phyloP scores from a whole-genome alignment of 1,139 yeast genomes.

The Geotrichum australiense region DNA sequence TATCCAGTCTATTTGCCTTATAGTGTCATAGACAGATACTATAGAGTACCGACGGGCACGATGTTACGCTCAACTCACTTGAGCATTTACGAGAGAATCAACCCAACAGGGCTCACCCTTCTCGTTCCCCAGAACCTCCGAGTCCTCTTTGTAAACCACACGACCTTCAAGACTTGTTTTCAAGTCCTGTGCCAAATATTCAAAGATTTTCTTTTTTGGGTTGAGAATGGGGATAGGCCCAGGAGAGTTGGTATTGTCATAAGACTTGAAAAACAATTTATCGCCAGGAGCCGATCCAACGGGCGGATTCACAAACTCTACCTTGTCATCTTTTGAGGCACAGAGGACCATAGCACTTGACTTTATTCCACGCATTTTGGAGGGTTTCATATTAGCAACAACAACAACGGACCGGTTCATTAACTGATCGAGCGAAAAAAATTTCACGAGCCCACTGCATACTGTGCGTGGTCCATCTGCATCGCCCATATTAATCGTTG shows the following conservation, averaged over 20 bases:
- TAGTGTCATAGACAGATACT: too few species aligned
- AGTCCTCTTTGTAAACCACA: slow-evolving; percentile 76
- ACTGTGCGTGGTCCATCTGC: slow-evolving; percentile 96
- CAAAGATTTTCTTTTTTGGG: slow-evolving; percentile 98
- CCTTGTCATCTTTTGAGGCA: slow-evolving; percentile 57
- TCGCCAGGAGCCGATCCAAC: slow-evolving; percentile 91
- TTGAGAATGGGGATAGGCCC: slow-evolving; percentile 84
- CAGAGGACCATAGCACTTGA: slow-evolving; percentile 96
- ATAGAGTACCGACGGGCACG: too few species aligned
- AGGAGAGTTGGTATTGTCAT: slow-evolving; percentile 39
- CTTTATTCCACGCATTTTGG: slow-evolving; percentile 89
- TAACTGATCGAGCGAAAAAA: slow-evolving; percentile 72
- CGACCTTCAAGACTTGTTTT: slow-evolving; percentile 68
- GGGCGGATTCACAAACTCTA: slow-evolving; percentile 95
- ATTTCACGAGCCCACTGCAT: slow-evolving; percentile 89
- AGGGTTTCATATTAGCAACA: slow-evolving; percentile 85
- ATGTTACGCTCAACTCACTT: slow-evolving; percentile 57
- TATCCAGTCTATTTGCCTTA: too few species aligned
- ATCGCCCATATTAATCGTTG: slow-evolving; percentile 95
- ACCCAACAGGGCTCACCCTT: slow-evolving; percentile 70
- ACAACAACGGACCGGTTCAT: slow-evolving; percentile 73
- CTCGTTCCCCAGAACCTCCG: slow-evolving; percentile 71
- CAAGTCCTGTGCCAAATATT: slow-evolving; percentile 84
- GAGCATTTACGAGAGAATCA: slow-evolving; percentile 58
- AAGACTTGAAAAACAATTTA: slow-evolving; percentile 88